phyloP scores from a whole-genome alignment of 2,329 filamentous ascomycete species.

The Colletotrichum eremochloae region DNA sequence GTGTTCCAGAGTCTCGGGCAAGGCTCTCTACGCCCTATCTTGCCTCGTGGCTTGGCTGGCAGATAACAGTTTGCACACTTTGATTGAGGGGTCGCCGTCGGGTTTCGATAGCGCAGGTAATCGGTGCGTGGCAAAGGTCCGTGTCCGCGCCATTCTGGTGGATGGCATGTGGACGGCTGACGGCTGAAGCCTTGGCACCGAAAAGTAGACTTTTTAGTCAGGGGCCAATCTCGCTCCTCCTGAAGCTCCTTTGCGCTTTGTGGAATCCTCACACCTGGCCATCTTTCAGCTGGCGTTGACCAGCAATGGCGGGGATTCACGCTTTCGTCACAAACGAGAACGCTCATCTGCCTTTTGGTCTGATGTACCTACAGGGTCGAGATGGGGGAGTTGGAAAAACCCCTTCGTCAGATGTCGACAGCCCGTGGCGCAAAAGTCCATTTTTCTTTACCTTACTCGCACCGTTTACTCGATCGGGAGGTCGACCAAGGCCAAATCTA shows the following conservation, averaged over 20 bases:
- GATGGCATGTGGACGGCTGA: constrained; percentile 13
- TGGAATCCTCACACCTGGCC: background rate
- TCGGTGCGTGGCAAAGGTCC: constrained; percentile 23
- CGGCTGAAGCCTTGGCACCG: constrained; percentile 27
- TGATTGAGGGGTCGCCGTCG: constrained; percentile 7
- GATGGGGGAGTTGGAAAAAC: background rate
- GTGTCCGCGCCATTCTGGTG: constrained; percentile 19
- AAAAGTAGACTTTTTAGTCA: constrained; percentile 22
- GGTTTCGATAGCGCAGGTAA: constrained; percentile 26
- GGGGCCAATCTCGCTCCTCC: constrained; percentile 23
- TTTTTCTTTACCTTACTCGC: constrained; percentile 5
- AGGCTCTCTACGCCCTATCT: constrained; percentile 4
- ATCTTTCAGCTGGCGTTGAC: background rate
- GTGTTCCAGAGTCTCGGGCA: background rate
- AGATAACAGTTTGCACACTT: background rate
- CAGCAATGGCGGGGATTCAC: background rate
- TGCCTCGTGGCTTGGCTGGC: constrained; percentile 6
- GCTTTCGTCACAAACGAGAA: no score
- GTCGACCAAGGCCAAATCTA: constrained; percentile 8
- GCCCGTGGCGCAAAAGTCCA: constrained; percentile 1
- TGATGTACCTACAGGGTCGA: background rate
- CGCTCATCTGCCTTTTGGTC: background rate
- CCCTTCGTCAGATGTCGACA: background rate
- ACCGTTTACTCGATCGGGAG: constrained; percentile 14
- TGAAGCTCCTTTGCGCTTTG: background rate